Evolutionary conservation across 2,329 filamentous ascomycete species (phyloP), one percentile per base, ranked within the genome.

Genomic region (Fusarium sublunatum): DNA sequence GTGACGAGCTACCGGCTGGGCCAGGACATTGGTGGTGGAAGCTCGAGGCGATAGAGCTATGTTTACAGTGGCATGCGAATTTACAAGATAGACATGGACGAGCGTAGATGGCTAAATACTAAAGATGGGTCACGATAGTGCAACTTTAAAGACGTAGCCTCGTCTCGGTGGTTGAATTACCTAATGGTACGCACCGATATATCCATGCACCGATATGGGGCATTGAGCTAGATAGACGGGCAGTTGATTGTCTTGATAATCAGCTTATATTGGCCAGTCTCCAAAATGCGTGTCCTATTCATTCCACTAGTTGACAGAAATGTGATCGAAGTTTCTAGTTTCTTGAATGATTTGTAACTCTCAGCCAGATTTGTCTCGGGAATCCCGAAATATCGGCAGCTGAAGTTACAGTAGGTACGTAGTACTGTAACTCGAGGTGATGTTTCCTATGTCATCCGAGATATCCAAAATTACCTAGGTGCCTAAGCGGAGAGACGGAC

Each of bases 1-100:
- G 92, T 99, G 67, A 90, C 92, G 41, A 93, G 92, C 69, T 99
- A 99, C 81, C 85, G 92, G 59, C 82, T 96, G 68, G 91, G 91
- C 25, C 90, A 92, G 77, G 90, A 92, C 73, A 91, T 92, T 76
- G 88, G 89, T 15, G 89, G 89, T 45, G 88, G 88, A 49, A 87
- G 86, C 69, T 80, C 81, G 43, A 79, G 72, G 55, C 65, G 70
- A 70, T 72, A 71, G 68, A 62, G 40, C 48, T 19, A 36, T 54
- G 47, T 44, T 58, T 45, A 50, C 24, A 38, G 43, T 44, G 50
- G 43, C 55, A 60, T 42, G 47, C 50, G 44, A 40, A 54, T 59
- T 41, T 65, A 47, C 54, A 36, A 36, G 36, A 63, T 65, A 65
- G 61, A 65, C 15, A 42, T 38, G 39, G 36, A 42, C 13, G 22